A percentile compares a stretch with the other conserved stretches of the same genome.
Evolutionary conservation across 805 yeast genomes (phyloP).

Genomic region (Candida berthetii): DNA sequence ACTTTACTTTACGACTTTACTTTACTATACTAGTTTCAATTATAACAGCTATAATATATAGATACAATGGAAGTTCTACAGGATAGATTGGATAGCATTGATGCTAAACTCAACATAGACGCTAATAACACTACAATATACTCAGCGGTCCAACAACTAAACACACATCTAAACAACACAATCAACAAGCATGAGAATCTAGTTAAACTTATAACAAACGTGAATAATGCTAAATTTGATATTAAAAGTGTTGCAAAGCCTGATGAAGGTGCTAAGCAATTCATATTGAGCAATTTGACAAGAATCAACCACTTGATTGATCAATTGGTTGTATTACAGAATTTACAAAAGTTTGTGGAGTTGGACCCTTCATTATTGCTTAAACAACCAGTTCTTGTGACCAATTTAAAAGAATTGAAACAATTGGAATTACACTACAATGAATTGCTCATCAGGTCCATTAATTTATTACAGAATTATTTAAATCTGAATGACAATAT

Average conservation of each 20-base stretch:
- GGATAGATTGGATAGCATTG: neutral
- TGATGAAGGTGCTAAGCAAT: neutral
- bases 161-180: neutral
- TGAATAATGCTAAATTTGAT: neutral
- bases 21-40: too few relatives aligned
- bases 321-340: neutral
- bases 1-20: too few relatives aligned
- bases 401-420: constrained; percentile 2
- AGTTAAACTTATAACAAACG: neutral
- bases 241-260: neutral
- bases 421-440: constrained; percentile 15
- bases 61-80: neutral
- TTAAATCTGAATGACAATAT: constrained; percentile 14
- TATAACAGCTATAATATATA: too few relatives aligned
- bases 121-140: neutral
- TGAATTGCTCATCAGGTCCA: constrained; percentile 13
- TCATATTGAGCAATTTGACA: neutral
- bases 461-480: constrained; percentile 16
- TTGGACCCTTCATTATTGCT: neutral
- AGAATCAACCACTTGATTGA: neutral
- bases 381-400: neutral
- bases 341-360: neutral
- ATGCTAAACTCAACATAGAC: neutral
- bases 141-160: neutral
- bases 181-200: neutral